These are phyloP conservation scores for Stylonectria norvegica DNA, from an alignment of 2,329 filamentous ascomycete species.

Conservation along the genomic window DNA sequence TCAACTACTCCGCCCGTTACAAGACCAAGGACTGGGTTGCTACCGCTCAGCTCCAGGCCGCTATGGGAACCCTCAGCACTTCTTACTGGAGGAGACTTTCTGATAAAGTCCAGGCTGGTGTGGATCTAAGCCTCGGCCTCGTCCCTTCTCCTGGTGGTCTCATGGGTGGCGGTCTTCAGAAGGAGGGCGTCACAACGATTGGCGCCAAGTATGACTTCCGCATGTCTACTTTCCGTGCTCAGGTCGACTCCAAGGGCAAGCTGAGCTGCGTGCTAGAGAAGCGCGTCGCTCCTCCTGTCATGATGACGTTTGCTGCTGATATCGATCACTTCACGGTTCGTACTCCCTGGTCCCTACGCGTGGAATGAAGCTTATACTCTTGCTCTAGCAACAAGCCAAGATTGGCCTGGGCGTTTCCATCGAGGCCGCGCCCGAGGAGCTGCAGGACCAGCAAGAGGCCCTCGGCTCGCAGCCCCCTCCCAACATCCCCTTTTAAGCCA, in stretches of 20 bases:
- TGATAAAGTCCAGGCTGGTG: constrained; percentile 93
- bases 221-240: constrained; percentile 90
- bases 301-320: constrained; percentile 92
- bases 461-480: constrained; percentile 47
- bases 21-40: constrained; percentile 90
- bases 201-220: constrained; percentile 98
- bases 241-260: constrained; percentile 93
- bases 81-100: constrained; percentile 93
- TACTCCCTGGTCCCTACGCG: constrained; percentile 16
- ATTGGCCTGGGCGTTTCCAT: constrained; percentile 91
- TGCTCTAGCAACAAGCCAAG: constrained; percentile 83
- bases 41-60: constrained; percentile 77
- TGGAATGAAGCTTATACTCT: constrained; percentile 28
- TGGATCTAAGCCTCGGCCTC: constrained; percentile 88
- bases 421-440: constrained; percentile 77
- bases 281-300: constrained; percentile 87
- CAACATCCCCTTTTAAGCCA: constrained; percentile 63
- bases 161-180: constrained; percentile 73
- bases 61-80: constrained; percentile 81
- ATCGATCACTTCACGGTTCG: constrained; percentile 93
- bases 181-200: constrained; percentile 86
- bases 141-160: constrained; percentile 61
- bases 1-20: constrained; percentile 90
- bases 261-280: constrained; percentile 92
- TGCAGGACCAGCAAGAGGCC: constrained; percentile 78